Evolutionary conservation across 2,329 filamentous ascomycete species (phyloP).

Genomic region (Aspergillus chevalieri): DNA sequence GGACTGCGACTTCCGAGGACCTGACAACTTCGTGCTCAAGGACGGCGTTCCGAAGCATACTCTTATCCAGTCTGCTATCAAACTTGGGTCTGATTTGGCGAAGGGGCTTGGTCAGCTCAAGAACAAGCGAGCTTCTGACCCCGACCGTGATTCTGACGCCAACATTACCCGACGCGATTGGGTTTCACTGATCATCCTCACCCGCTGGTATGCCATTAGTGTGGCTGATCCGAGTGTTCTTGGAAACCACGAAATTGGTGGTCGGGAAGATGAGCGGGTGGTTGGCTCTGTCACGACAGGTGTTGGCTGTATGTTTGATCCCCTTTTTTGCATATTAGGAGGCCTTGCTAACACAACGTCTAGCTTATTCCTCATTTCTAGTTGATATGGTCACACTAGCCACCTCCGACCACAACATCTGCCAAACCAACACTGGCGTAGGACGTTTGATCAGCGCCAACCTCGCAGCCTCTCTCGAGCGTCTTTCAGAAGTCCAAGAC

Average conservation of each 20-base stretch:
- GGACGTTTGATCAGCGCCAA: conserved; percentile 33
- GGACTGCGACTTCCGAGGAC: conserved; percentile 37
- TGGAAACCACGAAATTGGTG: conserved; percentile 32
- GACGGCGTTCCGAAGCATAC: conserved; percentile 35
- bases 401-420: conserved; percentile 27
- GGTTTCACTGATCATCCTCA: conserved; percentile 34
- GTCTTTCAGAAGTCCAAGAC: conserved; percentile 32
- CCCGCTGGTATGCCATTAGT: conserved; percentile 38
- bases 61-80: conserved; percentile 34
- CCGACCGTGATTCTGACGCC: conserved; percentile 35
- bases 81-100: conserved; percentile 34
- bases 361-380: conserved; percentile 34
- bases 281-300: conserved; percentile 31
- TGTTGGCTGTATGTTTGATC: conserved; percentile 30
- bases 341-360: conserved; percentile 4
- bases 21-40: conserved; percentile 37
- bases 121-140: conserved; percentile 26
- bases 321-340: not conserved
- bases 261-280: conserved; percentile 33
- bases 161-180: conserved; percentile 37
- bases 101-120: conserved; percentile 35
- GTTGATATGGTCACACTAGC: conserved; percentile 31
- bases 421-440: conserved; percentile 29
- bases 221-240: conserved; percentile 35
- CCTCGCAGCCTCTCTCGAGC: conserved; percentile 32